phyloP scores from a whole-genome alignment of 305 asterid genomes.

The Caryopteris hybrid region DNA sequence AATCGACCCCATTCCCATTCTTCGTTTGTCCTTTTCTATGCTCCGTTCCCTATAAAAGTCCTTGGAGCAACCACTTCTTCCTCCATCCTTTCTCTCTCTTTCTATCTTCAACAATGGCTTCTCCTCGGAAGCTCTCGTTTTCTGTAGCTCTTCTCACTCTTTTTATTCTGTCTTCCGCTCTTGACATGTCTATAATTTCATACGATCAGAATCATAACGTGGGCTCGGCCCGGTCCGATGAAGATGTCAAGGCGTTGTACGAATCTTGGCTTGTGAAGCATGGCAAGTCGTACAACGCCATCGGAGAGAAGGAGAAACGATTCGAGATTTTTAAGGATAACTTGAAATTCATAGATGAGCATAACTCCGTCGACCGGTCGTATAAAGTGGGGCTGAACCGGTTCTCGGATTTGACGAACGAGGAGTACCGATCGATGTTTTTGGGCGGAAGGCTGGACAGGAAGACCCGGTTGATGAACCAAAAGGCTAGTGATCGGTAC shows the following conservation, averaged over 20 bases:
- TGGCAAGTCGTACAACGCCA: slow-evolving; percentile 51
- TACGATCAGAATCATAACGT: slow-evolving; percentile 31
- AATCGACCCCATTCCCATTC: slow-evolving; percentile 15
- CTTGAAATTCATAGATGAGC: slow-evolving; percentile 49
- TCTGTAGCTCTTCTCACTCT: slow-evolving; percentile 25
- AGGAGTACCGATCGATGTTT: slow-evolving; percentile 56
- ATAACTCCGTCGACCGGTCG: slow-evolving; percentile 43
- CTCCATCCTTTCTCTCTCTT: background rate
- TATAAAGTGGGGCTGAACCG: slow-evolving; percentile 65
- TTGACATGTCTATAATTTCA: slow-evolving; percentile 63
- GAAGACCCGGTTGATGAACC: slow-evolving; percentile 21
- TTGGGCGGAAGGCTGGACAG: slow-evolving; percentile 45
- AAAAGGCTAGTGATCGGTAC: slow-evolving; percentile 36
- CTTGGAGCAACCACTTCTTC: background rate
- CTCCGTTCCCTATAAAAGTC: slow-evolving; percentile 4
- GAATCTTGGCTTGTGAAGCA: slow-evolving; percentile 73
- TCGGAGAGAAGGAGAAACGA: slow-evolving; percentile 64
- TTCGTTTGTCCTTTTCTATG: background rate
- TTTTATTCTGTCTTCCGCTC: slow-evolving; percentile 36
- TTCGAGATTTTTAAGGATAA: slow-evolving; percentile 76
- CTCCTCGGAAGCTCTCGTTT: slow-evolving; percentile 21
- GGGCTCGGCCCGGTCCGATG: slow-evolving; percentile 12
- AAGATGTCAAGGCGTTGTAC: slow-evolving; percentile 36
- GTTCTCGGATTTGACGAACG: slow-evolving; percentile 75
- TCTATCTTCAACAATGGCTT: slow-evolving; percentile 38